Evolutionary conservation across 306 rosid species (phyloP), one percentile per base, ranked within the genome.

Genomic region (Gastrolobium villosum): DNA sequence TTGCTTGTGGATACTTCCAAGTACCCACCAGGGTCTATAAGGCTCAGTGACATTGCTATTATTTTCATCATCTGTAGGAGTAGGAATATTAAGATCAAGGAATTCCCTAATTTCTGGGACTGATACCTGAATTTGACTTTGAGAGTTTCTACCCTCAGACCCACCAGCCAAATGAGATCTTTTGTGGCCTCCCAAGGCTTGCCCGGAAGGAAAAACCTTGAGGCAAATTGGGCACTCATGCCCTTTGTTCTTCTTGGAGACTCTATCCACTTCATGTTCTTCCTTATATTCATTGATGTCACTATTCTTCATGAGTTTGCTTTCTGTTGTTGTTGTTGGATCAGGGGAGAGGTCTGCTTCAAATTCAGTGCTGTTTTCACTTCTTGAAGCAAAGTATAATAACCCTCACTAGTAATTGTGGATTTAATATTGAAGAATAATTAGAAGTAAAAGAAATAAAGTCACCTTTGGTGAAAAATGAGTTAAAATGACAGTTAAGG

Each of bases 361-460:
- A 2, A 75, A 49, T n/a, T 52, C 57, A 52, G 11, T 82, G 81
- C 87, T 85, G 61, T 81, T 85, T 64, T 85, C 90, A 6, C 87
- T 75, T 46, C 49, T 87, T 50, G 94, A 70, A 72, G 74, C 88
- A 15, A 84, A 84, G 82, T n/a, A n/a, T n/a, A n/a, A n/a, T n/a
- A n/a, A n/a, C n/a, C n/a, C n/a, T n/a, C n/a, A n/a, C n/a, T n/a
- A n/a, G n/a, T n/a, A n/a, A n/a, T n/a, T n/a, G n/a, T n/a, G n/a
- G n/a, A n/a, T n/a, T n/a, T n/a, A n/a, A n/a, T n/a, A n/a, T n/a
- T n/a, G n/a, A n/a, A n/a, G n/a, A n/a, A n/a, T n/a, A n/a, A n/a
- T n/a, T n/a, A n/a, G n/a, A n/a, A n/a, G n/a, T n/a, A n/a, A n/a
- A n/a, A n/a, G n/a, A n/a, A n/a, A n/a, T n/a, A n/a, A n/a, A n/a